Conservation (phyloP, 2,329 filamentous ascomycete species). For the Aphanoascus verrucosus region DNA sequence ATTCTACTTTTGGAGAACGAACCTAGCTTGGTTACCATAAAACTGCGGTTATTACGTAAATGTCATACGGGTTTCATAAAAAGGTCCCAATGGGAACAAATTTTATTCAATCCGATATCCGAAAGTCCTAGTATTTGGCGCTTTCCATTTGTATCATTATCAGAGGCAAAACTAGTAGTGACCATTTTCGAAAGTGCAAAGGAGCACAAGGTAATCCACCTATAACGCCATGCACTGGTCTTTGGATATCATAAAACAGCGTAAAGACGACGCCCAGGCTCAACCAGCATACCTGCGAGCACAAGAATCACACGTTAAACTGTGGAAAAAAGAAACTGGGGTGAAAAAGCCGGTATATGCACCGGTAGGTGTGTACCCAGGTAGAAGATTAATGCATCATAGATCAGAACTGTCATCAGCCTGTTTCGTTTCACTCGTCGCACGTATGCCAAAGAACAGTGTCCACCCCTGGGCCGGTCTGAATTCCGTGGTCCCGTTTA, state of each 20-base stretch:
- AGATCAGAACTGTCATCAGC: neutral
- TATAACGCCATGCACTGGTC: constrained; percentile 4
- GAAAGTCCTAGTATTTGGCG: too few species aligned
- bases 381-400: constrained; percentile 2
- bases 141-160: too few species aligned
- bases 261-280: neutral
- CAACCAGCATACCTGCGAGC: neutral
- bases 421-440: constrained; percentile 3
- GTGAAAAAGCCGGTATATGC: neutral
- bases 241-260: constrained; percentile 11
- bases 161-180: neutral
- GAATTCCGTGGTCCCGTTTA: neutral
- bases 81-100: too few species aligned
- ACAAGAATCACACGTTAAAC: neutral
- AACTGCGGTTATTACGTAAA: too few species aligned
- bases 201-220: neutral
- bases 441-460: constrained; percentile 1
- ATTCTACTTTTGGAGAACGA: too few species aligned
- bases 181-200: neutral
- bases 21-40: too few species aligned
- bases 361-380: neutral
- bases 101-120: too few species aligned
- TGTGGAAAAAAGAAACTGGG: neutral
- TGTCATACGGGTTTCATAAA: too few species aligned
- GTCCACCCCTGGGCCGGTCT: neutral